Base-by-base conservation (phyloP, 1,139 yeast genomes). In the Chernovozyma aurita region DNA sequence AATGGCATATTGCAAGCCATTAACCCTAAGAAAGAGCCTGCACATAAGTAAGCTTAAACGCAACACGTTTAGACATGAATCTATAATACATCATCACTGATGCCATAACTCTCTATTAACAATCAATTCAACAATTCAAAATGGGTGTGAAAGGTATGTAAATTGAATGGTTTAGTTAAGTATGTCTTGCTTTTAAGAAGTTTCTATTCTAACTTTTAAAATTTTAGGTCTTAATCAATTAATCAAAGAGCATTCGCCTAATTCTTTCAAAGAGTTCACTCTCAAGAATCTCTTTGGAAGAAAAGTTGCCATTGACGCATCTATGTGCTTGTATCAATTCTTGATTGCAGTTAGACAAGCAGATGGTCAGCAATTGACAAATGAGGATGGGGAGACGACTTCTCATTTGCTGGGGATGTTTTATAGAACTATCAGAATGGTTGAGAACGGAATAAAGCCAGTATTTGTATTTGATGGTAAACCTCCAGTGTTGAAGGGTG, bases 401-500 rank as follows among this genome's bases (percentile, higher is more conserved):
- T 86, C 94, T 1, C 99, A 92, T 58, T 61, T 94, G 44, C 87
- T 88, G 81, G 99, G 98, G 2, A 83, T 92, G 73, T 92, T 92
- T 57, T 90, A 92, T 58, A 70, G 98, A 42, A 94, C 98, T 0
- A 71, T 92, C 36, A 66, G 96, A 39, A 76, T 92, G 71, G 85
- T 90, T 9, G 95, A 85, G 46, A 79, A 85, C 52, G 96, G 97
- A 16, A 80, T 94, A 51, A 92, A 92, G 57, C 99, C 99, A 2
- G 85, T 90, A 24, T 92, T 88, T 53, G 97, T 94, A 5, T 92
- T 92, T 60, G 98, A 92, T 57, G 98, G 98, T 24, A 88, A 85
- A 51, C 97, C 95, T 13, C 95, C 95, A 1, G 87, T 82, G 8
- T 62, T 92, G 61, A 92, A 92, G 62, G 86, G 95, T 30, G 95